phyloP scores from a whole-genome alignment of 805 yeast genomes.

The Candida ovalis region DNA sequence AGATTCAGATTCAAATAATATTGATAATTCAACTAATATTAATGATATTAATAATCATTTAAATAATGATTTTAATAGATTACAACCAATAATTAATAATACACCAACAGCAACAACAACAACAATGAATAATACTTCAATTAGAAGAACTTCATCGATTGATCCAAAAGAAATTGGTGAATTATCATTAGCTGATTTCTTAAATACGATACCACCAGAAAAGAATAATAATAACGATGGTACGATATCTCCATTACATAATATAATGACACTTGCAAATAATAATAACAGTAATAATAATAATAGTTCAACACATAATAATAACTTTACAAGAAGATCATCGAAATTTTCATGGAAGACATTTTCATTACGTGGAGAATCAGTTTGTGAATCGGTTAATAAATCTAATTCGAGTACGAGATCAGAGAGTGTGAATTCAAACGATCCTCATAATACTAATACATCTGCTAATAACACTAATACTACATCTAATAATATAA shows the following conservation, averaged over 20 bases:
- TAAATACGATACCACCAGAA: conserved; percentile 5
- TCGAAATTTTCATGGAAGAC: conserved; percentile 28
- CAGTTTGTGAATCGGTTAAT: conserved; percentile 17
- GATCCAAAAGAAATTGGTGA: conserved; percentile 2
- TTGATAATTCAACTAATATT: background rate
- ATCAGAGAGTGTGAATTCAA: conserved; percentile 1
- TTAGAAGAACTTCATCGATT: conserved; percentile 1
- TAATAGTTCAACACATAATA: background rate
- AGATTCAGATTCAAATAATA: background rate
- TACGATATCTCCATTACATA: background rate
- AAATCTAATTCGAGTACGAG: conserved; percentile 9
- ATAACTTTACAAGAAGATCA: conserved; percentile 15
- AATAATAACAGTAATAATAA: background rate
- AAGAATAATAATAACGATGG: background rate
- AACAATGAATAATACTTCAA: background rate
- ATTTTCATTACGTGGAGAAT: conserved; percentile 21
- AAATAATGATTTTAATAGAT: too few relatives aligned
- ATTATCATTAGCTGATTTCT: conserved; percentile 13
- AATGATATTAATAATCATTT: too few relatives aligned
- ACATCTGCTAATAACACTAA: background rate
- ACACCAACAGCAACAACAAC: background rate
- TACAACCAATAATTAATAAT: background rate
- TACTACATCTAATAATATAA: background rate
- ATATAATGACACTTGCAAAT: too few relatives aligned
- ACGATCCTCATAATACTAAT: background rate